phyloP scores from a whole-genome alignment of 306 rosid species.

The Parietaria judaica region DNA sequence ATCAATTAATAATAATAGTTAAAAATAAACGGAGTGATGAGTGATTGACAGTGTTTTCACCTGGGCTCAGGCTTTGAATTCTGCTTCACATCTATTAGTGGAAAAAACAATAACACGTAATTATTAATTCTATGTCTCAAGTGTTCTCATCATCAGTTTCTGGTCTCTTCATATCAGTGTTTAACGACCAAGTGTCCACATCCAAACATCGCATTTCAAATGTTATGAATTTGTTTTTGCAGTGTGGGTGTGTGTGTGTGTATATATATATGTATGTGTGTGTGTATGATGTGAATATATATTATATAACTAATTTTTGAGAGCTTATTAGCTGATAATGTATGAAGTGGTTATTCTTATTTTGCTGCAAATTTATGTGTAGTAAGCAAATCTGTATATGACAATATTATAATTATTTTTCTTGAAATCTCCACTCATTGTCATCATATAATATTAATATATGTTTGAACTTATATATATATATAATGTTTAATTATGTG shows the following conservation, averaged over 20 bases:
- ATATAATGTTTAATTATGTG: neutral
- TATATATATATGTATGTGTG: neutral
- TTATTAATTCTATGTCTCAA: neutral
- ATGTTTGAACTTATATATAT: too few species aligned
- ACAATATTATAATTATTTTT: too few species aligned
- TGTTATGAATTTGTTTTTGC: slow-evolving; percentile 3
- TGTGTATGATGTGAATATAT: too few species aligned
- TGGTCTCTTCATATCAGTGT: neutral
- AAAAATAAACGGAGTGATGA: neutral
- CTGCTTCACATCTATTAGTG: neutral
- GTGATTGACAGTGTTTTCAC: neutral
- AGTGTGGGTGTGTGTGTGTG: neutral
- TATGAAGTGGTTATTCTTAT: too few species aligned
- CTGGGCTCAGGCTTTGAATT: neutral
- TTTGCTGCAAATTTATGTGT: too few species aligned
- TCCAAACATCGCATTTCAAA: neutral
- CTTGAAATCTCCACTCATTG: too few species aligned
- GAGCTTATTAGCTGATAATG: too few species aligned
- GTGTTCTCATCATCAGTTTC: neutral
- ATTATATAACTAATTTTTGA: too few species aligned
- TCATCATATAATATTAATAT: too few species aligned
- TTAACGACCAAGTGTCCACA: slow-evolving; percentile 7
- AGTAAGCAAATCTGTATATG: too few species aligned
- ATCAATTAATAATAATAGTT: neutral
- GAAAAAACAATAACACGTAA: neutral